Percentiles rank a stretch among this genome's conserved stretches.
Evolutionary conservation across 176 grass and related monocot species (phyloP).

Genomic region (Eleusine coracana): DNA sequence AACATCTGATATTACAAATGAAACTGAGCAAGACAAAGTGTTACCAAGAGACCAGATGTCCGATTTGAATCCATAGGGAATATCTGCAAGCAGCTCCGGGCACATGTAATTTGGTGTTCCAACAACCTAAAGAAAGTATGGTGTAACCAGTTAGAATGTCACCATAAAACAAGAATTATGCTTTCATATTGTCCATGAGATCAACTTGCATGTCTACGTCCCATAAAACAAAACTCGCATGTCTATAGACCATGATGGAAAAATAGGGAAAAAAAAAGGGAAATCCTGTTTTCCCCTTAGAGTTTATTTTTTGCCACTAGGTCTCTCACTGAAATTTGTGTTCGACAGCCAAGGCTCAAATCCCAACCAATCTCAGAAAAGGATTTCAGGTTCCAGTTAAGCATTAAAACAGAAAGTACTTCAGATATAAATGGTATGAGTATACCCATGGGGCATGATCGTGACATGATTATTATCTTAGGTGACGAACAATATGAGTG

Average conservation of each 20-base stretch:
- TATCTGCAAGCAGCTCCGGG: constrained; percentile 94
- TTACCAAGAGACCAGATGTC: constrained; percentile 99
- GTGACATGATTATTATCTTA: background rate
- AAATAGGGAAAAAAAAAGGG: background rate
- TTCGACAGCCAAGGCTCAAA: background rate
- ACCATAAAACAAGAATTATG: background rate
- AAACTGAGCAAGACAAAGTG: constrained; percentile 40
- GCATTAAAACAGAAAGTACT: constrained; percentile 1
- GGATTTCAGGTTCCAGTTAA: background rate
- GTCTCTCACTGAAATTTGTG: background rate
- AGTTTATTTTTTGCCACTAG: background rate
- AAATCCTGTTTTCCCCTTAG: background rate
- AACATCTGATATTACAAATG: constrained; percentile 42
- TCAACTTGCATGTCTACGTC: constrained; percentile 1
- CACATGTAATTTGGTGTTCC: constrained; percentile 99
- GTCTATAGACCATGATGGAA: background rate
- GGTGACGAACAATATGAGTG: background rate
- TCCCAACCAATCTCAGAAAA: background rate
- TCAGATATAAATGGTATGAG: constrained; percentile 6
- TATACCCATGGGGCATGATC: background rate
- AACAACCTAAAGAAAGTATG: constrained; percentile 67
- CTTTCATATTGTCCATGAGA: constrained; percentile 13
- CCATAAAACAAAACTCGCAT: too few species aligned
- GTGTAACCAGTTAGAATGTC: constrained; percentile 7
- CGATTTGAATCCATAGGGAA: constrained; percentile 98